Evolutionary conservation across 306 rosid species (phyloP), one percentile per base, ranked within the genome.

Genomic region (Malus orientalis): DNA sequence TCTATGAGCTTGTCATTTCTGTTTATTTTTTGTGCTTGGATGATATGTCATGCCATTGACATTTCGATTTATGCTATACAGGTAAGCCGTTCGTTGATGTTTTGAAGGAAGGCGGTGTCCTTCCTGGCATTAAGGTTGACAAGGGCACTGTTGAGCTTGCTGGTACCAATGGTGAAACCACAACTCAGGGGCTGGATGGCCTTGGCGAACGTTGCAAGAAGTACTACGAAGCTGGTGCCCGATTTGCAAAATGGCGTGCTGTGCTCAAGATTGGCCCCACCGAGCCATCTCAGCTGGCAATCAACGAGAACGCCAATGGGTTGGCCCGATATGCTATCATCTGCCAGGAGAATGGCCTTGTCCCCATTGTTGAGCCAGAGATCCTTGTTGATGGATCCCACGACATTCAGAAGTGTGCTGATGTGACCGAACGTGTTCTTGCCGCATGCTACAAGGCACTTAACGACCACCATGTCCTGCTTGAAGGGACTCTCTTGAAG

Each of bases 391-490:
- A 91, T 70, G 97, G 97, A 65, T 23, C 91, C 53, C 97, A 91
- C 18, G 84, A 76, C 83, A 91, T 91, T n/a, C 5, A 84, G 74
- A 84, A 71, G 68, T 89, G 93, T 11, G 97, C 93, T 8, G 89
- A 77, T 5, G 92, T 89, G 19, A 91, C 92, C 0, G 93, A 91
- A 51, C 97, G 91, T 2, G 97, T 91, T 53, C 92, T 89, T 38
- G 92, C 97, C n/a, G 93, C 97, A 27, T 89, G 93, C 87, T 91
- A 91, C 91, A 91, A 91, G 85, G 97, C 97, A 70, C 81, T 91
- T 8, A 91, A 80, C 19, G 93, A 91, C 76, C 93, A 89, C 78
- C 87, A 89, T 71, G 97, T 87, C 61, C 90, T 91, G 23, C 90
- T 91, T 2, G 96, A 91, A 82, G 96, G 96, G 11, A 86, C 92